Evolutionary conservation across 805 yeast genomes (phyloP).

Genomic region (Suhomyces vadensis): DNA sequence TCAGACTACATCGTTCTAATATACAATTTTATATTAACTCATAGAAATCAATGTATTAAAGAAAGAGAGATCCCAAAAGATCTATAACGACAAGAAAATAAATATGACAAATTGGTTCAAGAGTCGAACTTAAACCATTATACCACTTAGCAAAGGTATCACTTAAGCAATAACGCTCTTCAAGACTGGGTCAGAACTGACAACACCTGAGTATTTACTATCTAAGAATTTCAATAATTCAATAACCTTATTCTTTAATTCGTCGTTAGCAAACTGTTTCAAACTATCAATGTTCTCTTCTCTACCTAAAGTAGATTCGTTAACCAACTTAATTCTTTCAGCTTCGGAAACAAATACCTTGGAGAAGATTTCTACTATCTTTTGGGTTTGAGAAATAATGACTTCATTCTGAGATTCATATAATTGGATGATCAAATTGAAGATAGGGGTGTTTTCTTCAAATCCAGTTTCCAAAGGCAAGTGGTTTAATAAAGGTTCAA

Average conservation of each 20-base stretch:
- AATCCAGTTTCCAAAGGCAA: constrained; percentile 85
- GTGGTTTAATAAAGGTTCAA: constrained; percentile 74
- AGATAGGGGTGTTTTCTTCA: constrained; percentile 92
- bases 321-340: constrained; percentile 67
- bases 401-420: constrained; percentile 62
- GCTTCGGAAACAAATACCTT: constrained; percentile 72
- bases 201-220: constrained; percentile 60
- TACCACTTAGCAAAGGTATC: not conserved
- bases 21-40: constrained; percentile 1
- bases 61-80: not conserved
- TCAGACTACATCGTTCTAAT: not conserved
- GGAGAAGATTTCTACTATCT: constrained; percentile 66
- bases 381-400: constrained; percentile 56
- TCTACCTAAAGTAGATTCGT: constrained; percentile 80
- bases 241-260: constrained; percentile 61
- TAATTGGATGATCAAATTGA: constrained; percentile 70
- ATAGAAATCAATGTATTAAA: not conserved
- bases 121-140: not conserved
- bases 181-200: constrained; percentile 51
- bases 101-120: not conserved
- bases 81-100: not conserved
- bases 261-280: constrained; percentile 76
- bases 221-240: constrained; percentile 75
- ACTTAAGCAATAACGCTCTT: constrained; percentile 38
- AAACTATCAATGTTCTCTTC: constrained; percentile 76